A percentile compares a stretch with the other conserved stretches of the same genome.
phyloP scores from a whole-genome alignment of 129 eudicot species.

The Escallonia herrerae region DNA sequence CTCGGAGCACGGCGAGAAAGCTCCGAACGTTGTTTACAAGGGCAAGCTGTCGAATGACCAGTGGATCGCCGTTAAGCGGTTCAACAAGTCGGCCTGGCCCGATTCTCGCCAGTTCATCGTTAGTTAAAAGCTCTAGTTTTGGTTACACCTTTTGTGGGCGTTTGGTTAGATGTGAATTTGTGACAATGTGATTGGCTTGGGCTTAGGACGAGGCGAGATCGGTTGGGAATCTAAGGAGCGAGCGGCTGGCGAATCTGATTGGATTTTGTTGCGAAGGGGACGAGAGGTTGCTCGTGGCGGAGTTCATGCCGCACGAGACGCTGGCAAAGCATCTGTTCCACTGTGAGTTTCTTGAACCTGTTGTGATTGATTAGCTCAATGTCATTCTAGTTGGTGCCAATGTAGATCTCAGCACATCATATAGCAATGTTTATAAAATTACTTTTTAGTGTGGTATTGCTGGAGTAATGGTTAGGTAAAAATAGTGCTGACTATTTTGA shows the following conservation, averaged over 20 bases:
- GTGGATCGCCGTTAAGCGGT: constrained; percentile 66
- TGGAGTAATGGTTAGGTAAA: no score
- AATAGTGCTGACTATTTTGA: background rate
- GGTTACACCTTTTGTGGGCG: background rate
- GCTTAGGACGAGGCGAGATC: constrained; percentile 81
- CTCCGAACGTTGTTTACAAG: constrained; percentile 71
- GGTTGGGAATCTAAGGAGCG: constrained; percentile 81
- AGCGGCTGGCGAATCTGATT: constrained; percentile 65
- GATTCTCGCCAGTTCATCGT: constrained; percentile 78
- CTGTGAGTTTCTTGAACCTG: constrained; percentile 46
- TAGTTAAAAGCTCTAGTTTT: constrained; percentile 2
- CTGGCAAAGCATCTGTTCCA: constrained; percentile 91
- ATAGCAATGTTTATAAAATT: no score
- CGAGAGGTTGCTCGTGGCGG: constrained; percentile 88
- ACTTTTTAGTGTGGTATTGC: background rate
- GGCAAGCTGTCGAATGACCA: constrained; percentile 39
- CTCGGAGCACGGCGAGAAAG: constrained; percentile 82
- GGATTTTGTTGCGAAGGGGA: constrained; percentile 79
- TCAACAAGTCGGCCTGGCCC: constrained; percentile 80
- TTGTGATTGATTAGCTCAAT: background rate
- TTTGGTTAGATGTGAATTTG: background rate
- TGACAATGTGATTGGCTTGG: background rate
- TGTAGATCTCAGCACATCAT: background rate
- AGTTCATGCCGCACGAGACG: constrained; percentile 88
- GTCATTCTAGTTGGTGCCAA: background rate